These are phyloP conservation scores for Exophiala aquamarina DNA, from an alignment of 2,329 filamentous ascomycete genomes.

Conservation along the genomic window DNA sequence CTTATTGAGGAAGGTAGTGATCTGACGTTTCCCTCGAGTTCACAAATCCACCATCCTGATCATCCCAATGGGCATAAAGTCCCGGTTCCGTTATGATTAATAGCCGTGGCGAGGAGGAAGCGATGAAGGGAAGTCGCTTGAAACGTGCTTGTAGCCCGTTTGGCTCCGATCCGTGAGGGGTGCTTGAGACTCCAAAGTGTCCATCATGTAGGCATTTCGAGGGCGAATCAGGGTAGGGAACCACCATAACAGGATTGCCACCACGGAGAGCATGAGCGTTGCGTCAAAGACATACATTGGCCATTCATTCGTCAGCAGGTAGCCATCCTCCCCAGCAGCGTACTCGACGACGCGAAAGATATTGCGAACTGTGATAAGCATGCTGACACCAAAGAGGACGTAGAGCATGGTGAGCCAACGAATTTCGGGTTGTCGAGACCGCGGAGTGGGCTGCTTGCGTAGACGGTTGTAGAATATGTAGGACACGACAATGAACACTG, in stretches of 20 bases:
- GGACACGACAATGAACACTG: constrained; percentile 53
- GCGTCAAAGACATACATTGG: constrained; percentile 36
- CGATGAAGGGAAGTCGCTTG: no score
- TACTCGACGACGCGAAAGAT: constrained; percentile 35
- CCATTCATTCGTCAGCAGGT: constrained; percentile 31
- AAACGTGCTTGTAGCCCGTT: no score
- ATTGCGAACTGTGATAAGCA: constrained; percentile 32
- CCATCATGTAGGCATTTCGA: no score
- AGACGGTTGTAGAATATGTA: constrained; percentile 52
- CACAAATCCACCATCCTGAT: no score
- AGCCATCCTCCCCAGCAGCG: constrained; percentile 31
- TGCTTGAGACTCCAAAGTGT: no score
- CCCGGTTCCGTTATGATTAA: no score
- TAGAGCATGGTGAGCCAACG: constrained; percentile 39
- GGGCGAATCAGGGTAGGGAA: neutral
- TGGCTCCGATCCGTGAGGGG: no score
- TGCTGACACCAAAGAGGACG: constrained; percentile 29
- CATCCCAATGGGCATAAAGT: no score
- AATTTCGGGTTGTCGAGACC: constrained; percentile 28
- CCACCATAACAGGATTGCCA: constrained; percentile 1
- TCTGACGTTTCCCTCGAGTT: no score
- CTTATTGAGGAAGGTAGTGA: no score
- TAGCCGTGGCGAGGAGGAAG: no score
- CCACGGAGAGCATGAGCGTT: constrained; percentile 29
- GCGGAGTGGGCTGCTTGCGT: constrained; percentile 22